Evolutionary conservation across 345 rosid species (phyloP), one percentile per base, ranked within the genome.

Genomic region (Kernera saxatilis): DNA sequence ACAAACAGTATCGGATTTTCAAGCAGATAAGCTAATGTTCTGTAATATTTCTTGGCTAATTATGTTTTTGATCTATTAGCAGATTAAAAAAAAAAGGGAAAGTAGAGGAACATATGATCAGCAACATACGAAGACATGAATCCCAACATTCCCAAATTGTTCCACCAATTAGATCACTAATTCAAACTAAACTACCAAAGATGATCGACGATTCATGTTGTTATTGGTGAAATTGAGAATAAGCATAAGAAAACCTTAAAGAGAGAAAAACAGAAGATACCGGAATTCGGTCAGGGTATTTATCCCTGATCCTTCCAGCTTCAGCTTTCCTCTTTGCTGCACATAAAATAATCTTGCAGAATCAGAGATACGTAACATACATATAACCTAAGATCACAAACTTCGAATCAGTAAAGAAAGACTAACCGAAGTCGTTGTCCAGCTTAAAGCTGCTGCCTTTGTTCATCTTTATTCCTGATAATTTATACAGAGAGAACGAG

Each of bases 221-320:
- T 48, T 48, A 15, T 21, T 22, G 1, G n/a, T 21, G 29, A 1
- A 45, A 45, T 18, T 29, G 8, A 29, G 12, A 35, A 0, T 4
- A 43, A 23, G 8, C 25, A 45, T 27, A 23, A 53, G 19, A 67
- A 61, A 26, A 15, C 67, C 2, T 44, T 17, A 63, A 9, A 23
- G 48, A 58, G 2, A 60, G 40, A 32, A n/a, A 23, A 68, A 54
- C 6, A 61, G 1, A 48, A 44, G 82, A 78, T 69, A 87, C 96
- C 14, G 96, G 96, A 75, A 89, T 80, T 67, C 96, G 82, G 49
- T 85, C 92, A 3, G 96, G 84, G 61, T 87, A 89, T 36, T 87
- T 89, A 64, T 78, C 92, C 71, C 81, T 85, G 55, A 89, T 89
- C 80, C 92, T 84, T 37, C 77, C 83, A 62, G 92, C 86, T 78